A percentile compares a stretch with the other conserved stretches of the same genome.
Evolutionary conservation across 176 grass and related monocot species (phyloP).

Genomic region (Oryza brachyantha): DNA sequence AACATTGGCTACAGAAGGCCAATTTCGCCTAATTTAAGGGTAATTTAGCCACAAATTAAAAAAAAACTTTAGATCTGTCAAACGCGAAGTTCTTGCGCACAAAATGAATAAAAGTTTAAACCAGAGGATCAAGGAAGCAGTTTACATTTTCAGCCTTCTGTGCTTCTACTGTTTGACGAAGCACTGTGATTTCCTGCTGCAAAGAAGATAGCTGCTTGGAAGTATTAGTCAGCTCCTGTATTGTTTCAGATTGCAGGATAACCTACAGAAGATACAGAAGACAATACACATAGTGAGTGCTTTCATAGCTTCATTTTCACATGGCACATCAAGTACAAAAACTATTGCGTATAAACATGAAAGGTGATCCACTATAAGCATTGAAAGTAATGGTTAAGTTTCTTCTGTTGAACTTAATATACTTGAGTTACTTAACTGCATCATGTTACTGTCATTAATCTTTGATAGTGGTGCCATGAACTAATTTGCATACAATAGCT

Average conservation of each 20-base stretch:
- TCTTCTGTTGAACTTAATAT: too few relatives aligned
- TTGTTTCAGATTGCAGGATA: slow-evolving; percentile 93
- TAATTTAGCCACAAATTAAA: background rate
- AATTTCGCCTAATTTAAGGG: slow-evolving; percentile 1
- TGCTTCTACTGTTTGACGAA: slow-evolving; percentile 70
- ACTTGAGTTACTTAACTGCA: too few relatives aligned
- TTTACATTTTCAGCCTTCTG: slow-evolving; percentile 87
- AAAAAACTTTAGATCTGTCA: slow-evolving; percentile 1
- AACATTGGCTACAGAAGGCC: background rate
- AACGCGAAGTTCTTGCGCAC: background rate
- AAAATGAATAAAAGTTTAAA: background rate
- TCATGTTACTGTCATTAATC: too few relatives aligned
- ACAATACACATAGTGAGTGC: background rate
- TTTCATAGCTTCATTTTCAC: background rate
- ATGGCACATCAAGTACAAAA: background rate
- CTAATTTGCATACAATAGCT: background rate
- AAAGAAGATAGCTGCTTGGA: slow-evolving; percentile 85
- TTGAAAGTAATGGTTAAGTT: background rate
- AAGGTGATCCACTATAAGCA: background rate
- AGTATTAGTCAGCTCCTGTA: slow-evolving; percentile 93
- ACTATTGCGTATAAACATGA: background rate
- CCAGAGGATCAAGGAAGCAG: background rate
- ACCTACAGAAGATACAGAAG: slow-evolving; percentile 60
- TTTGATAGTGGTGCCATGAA: background rate
- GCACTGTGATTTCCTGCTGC: slow-evolving; percentile 68